A percentile compares a stretch with the other conserved stretches of the same genome.
phyloP scores from a whole-genome alignment of 2,329 filamentous ascomycete species.

The Botryotinia narcissicola region DNA sequence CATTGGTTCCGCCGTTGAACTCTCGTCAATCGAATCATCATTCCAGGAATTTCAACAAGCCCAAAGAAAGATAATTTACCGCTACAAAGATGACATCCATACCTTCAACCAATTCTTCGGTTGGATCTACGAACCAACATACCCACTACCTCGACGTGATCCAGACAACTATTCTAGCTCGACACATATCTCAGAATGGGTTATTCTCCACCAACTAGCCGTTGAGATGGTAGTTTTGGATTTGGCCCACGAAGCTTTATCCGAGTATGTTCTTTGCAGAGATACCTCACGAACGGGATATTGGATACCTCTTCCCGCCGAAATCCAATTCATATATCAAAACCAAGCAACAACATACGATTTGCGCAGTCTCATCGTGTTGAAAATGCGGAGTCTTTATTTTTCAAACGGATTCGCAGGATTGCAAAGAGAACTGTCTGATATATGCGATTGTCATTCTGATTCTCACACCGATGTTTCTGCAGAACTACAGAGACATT shows the following conservation, averaged over 20 bases:
- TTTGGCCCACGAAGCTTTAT: neutral
- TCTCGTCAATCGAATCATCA: neutral
- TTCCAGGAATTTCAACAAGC: neutral
- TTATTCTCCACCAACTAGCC: neutral
- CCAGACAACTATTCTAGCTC: neutral
- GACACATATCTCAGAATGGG: conserved; percentile 10
- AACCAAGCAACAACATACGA: neutral
- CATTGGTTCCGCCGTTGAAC: neutral
- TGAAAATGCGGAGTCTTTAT: neutral
- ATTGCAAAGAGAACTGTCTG: neutral
- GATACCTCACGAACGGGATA: neutral
- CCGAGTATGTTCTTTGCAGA: neutral
- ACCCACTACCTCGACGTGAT: neutral
- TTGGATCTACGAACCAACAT: neutral
- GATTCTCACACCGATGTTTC: neutral
- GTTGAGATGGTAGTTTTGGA: conserved; percentile 1
- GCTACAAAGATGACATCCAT: neutral
- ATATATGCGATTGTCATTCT: neutral
- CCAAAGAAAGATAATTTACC: neutral
- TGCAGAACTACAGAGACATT: neutral
- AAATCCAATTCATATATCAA: conserved; percentile 15
- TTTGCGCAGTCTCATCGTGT: neutral
- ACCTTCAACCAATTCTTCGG: conserved; percentile 13
- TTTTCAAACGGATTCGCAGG: neutral
- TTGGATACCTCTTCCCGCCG: neutral